Evolutionary conservation across 805 yeast species (phyloP).

Genomic region (Monosporozyma siamensis): DNA sequence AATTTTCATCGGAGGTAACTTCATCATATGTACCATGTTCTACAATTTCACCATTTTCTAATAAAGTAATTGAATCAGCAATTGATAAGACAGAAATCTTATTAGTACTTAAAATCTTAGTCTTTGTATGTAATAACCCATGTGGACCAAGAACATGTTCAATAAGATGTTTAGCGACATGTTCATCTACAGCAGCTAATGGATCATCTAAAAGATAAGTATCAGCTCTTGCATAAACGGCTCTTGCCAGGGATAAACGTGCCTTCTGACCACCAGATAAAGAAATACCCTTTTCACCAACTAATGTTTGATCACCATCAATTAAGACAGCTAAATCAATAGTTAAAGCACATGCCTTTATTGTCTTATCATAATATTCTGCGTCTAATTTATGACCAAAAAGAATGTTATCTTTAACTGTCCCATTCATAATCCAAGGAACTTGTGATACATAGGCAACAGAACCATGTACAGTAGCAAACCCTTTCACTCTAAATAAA

Average conservation of each 20-base stretch:
- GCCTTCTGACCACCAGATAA: constrained; percentile 98
- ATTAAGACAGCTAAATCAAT: constrained; percentile 74
- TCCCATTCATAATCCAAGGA: constrained; percentile 96
- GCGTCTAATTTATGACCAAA: constrained; percentile 83
- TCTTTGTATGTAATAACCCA: constrained; percentile 67
- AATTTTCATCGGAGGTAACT: constrained; percentile 35
- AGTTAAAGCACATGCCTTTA: constrained; percentile 79
- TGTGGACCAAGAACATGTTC: constrained; percentile 73
- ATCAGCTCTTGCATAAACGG: constrained; percentile 91
- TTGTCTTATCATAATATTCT: constrained; percentile 67
- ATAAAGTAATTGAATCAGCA: constrained; percentile 61
- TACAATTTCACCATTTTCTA: constrained; percentile 56
- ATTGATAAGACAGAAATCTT: constrained; percentile 70
- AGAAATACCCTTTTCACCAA: constrained; percentile 96
- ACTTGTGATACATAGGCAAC: constrained; percentile 87
- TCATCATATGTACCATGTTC: constrained; percentile 58
- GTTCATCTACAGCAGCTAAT: constrained; percentile 94
- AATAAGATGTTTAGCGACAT: constrained; percentile 81
- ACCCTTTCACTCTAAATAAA: constrained; percentile 64
- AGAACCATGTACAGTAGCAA: constrained; percentile 61
- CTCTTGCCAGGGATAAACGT: constrained; percentile 86
- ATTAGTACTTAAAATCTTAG: constrained; percentile 78
- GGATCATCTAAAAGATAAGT: constrained; percentile 87
- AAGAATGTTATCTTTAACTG: constrained; percentile 81
- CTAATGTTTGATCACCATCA: constrained; percentile 84